Evolutionary conservation across 306 rosid genomes (phyloP).

Genomic region (Pyrus bretschneideri): DNA sequence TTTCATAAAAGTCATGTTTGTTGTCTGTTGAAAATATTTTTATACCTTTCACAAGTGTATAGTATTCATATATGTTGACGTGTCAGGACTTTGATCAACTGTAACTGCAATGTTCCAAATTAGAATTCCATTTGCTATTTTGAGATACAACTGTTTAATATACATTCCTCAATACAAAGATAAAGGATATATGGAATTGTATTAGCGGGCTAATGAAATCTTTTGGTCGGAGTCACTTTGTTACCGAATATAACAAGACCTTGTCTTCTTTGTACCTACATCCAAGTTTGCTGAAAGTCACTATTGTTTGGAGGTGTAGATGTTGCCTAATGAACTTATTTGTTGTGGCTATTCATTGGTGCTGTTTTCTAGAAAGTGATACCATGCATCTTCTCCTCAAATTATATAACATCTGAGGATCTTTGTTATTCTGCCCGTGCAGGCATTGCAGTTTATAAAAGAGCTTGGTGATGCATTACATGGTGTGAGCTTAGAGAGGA

Average conservation of each 20-base stretch:
- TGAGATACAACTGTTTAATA: neutral
- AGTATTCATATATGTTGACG: neutral
- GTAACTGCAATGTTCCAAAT: neutral
- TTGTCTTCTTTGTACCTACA: neutral
- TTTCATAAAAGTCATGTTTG: neutral
- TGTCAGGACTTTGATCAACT: neutral
- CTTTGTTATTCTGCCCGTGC: slow-evolving; percentile 27
- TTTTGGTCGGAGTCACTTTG: neutral
- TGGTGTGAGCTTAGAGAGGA: slow-evolving; percentile 43
- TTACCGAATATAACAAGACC: neutral
- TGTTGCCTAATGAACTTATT: neutral
- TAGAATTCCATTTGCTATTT: neutral
- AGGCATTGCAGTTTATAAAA: slow-evolving; percentile 82
- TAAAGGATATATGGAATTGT: neutral
- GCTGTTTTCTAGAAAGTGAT: slow-evolving; percentile 11
- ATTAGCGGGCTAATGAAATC: neutral
- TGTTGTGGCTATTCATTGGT: neutral
- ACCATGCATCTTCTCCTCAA: slow-evolving; percentile 6
- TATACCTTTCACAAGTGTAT: neutral
- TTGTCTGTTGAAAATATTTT: neutral
- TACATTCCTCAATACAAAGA: too few species aligned
- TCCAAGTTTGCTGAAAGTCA: neutral
- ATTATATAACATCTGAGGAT: slow-evolving; percentile 5
- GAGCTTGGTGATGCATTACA: slow-evolving; percentile 85
- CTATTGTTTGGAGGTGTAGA: slow-evolving; percentile 1